Conservation (phyloP, 805 yeast genomes). For the Metschnikowia baotianmanensis region DNA sequence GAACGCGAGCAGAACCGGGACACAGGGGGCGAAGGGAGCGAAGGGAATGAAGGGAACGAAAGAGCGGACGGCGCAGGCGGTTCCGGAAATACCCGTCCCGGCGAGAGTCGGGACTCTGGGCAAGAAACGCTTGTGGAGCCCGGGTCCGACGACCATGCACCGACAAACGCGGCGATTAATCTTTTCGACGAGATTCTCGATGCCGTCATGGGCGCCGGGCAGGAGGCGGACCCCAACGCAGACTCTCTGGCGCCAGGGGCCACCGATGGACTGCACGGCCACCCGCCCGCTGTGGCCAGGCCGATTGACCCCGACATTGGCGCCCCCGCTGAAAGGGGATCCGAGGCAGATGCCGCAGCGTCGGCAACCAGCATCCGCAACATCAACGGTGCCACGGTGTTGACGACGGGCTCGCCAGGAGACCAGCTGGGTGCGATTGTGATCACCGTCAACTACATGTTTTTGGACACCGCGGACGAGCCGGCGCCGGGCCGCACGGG, state of each 20-base stretch:
- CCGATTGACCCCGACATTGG: too few species aligned
- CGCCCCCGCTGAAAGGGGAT: too few species aligned
- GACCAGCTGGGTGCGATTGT: constrained; percentile 35
- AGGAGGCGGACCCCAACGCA: background rate
- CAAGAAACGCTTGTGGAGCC: background rate
- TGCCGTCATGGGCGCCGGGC: constrained; percentile 9
- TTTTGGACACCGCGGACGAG: constrained; percentile 40
- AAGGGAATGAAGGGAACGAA: background rate
- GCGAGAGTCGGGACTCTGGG: constrained; percentile 3
- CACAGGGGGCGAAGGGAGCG: too few species aligned
- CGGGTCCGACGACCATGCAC: background rate
- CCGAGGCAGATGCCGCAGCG: too few species aligned
- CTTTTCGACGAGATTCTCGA: constrained; percentile 17
- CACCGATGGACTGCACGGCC: background rate
- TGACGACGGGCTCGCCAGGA: constrained; percentile 9
- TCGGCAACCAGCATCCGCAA: constrained; percentile 1
- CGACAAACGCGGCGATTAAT: background rate
- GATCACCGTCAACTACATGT: constrained; percentile 44
- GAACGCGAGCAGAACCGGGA: too few species aligned
- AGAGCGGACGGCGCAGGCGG: too few species aligned
- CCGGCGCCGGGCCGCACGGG: constrained; percentile 47
- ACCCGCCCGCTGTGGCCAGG: constrained; percentile 3
- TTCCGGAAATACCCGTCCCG: too few species aligned
- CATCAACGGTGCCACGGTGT: constrained; percentile 7
- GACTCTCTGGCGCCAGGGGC: background rate